These are phyloP conservation scores for Coleophoma eucalyptorum DNA, from an alignment of 2,329 filamentous ascomycete species.

Conservation along the genomic window DNA sequence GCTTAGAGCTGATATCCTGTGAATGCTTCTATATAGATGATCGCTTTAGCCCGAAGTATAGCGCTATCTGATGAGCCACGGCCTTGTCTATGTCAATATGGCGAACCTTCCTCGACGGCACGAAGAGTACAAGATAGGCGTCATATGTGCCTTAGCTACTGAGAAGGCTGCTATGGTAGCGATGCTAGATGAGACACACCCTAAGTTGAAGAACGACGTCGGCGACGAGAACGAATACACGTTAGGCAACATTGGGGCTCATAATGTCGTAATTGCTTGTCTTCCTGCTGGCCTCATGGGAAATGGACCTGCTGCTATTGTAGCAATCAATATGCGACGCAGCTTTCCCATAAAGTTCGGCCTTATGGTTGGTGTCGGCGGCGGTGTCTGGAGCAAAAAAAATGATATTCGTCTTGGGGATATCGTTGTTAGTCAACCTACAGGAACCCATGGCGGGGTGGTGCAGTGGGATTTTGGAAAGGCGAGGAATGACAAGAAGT, in stretches of 20 bases:
- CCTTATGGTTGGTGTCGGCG: constrained; percentile 38
- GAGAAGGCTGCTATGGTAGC: constrained; percentile 5
- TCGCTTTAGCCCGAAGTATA: too few relatives aligned
- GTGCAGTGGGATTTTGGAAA: constrained; percentile 17
- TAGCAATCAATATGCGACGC: constrained; percentile 26
- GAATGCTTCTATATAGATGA: too few relatives aligned
- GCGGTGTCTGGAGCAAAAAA: constrained; percentile 14
- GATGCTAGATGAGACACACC: constrained; percentile 20
- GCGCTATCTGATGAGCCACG: too few relatives aligned
- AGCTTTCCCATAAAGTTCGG: constrained; percentile 23
- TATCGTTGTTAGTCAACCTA: constrained; percentile 20
- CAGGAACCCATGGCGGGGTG: constrained; percentile 4
- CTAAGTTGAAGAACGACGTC: neutral
- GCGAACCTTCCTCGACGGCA: neutral
- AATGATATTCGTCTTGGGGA: constrained; percentile 24
- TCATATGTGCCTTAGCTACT: neutral
- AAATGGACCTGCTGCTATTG: constrained; percentile 25
- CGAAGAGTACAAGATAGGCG: neutral
- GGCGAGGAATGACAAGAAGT: constrained; percentile 2
- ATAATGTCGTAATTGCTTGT: constrained; percentile 30
- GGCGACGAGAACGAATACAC: constrained; percentile 19
- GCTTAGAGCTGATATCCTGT: too few relatives aligned
- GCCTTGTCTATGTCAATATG: too few relatives aligned
- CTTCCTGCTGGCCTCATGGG: constrained; percentile 28
- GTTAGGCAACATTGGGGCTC: constrained; percentile 20